Evolutionary conservation across 139 green algal genomes (phyloP).

Genomic region (Coccomyxa sp.): DNA sequence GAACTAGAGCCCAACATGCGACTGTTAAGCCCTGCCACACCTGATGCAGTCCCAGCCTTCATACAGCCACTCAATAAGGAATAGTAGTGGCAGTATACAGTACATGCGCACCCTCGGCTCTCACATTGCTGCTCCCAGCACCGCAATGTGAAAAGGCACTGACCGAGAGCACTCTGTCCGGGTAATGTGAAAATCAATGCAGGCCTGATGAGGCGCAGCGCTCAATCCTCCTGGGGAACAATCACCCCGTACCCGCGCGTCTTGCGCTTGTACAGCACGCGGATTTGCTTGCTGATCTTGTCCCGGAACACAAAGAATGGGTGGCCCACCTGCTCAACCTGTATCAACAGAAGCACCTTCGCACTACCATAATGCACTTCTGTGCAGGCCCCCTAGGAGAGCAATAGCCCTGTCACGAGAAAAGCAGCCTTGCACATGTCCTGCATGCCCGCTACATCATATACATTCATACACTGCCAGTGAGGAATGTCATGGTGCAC

Average conservation of each 20-base stretch:
- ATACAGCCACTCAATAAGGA: too few species aligned
- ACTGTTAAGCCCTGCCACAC: too few species aligned
- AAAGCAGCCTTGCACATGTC: neutral
- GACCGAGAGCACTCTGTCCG: too few species aligned
- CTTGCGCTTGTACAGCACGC: conserved; percentile 56
- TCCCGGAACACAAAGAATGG: conserved; percentile 55
- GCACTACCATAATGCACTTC: neutral
- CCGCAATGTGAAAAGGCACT: too few species aligned
- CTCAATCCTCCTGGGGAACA: conserved; percentile 26
- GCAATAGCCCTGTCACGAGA: neutral
- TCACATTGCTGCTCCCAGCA: too few species aligned
- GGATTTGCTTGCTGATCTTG: conserved; percentile 16
- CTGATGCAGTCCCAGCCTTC: too few species aligned
- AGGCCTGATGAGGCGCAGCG: too few species aligned
- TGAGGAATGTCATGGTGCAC: too few species aligned
- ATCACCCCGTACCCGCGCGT: conserved; percentile 51
- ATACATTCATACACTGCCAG: neutral
- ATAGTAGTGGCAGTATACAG: too few species aligned
- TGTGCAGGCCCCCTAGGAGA: neutral
- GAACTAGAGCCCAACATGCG: too few species aligned
- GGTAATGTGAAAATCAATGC: too few species aligned
- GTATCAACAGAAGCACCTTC: neutral
- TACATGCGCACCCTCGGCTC: too few species aligned
- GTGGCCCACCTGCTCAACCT: conserved; percentile 41
- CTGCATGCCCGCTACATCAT: neutral